phyloP scores from a whole-genome alignment of 2,329 filamentous ascomycete species.

The Diaporthe amygdali region DNA sequence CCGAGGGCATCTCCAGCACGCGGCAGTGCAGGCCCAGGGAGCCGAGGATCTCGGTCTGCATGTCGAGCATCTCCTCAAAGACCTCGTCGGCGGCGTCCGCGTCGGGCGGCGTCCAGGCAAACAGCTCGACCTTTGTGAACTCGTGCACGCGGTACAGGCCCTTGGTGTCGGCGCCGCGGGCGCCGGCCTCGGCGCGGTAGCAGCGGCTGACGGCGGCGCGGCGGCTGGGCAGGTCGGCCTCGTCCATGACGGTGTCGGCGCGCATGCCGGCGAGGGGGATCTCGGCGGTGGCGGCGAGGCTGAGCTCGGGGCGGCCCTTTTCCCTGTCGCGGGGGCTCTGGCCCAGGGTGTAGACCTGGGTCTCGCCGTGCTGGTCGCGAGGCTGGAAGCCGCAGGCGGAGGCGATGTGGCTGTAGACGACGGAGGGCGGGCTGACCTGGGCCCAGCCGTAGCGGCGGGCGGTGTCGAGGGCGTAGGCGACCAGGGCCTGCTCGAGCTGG shows the following conservation, averaged over 20 bases:
- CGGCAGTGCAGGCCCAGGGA: constrained; percentile 83
- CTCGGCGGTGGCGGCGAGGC: constrained; percentile 88
- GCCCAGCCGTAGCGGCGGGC: constrained; percentile 76
- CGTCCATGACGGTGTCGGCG: constrained; percentile 72
- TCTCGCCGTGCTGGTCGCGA: constrained; percentile 86
- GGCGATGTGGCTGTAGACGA: constrained; percentile 92
- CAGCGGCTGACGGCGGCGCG: constrained; percentile 87
- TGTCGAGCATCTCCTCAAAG: constrained; percentile 84
- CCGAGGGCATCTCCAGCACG: constrained; percentile 88
- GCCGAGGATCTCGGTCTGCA: constrained; percentile 83
- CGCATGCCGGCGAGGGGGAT: constrained; percentile 94
- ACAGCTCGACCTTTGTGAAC: constrained; percentile 98
- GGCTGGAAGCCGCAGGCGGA: constrained; percentile 94
- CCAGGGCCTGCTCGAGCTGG: constrained; percentile 90
- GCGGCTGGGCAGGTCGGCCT: constrained; percentile 73
- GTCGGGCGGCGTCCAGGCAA: constrained; percentile 81
- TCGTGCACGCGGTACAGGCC: constrained; percentile 97
- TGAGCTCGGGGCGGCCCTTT: constrained; percentile 69
- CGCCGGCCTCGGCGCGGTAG: constrained; percentile 93
- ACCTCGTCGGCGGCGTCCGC: constrained; percentile 54
- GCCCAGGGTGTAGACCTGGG: constrained; percentile 85
- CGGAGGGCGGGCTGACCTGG: constrained; percentile 80
- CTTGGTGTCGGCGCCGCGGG: constrained; percentile 87
- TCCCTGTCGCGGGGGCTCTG: constrained; percentile 68
- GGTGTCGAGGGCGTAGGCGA: constrained; percentile 82